Evolutionary conservation across 163 green algal genomes (phyloP).

Genomic region (Trebouxiophyceae sp.): DNA sequence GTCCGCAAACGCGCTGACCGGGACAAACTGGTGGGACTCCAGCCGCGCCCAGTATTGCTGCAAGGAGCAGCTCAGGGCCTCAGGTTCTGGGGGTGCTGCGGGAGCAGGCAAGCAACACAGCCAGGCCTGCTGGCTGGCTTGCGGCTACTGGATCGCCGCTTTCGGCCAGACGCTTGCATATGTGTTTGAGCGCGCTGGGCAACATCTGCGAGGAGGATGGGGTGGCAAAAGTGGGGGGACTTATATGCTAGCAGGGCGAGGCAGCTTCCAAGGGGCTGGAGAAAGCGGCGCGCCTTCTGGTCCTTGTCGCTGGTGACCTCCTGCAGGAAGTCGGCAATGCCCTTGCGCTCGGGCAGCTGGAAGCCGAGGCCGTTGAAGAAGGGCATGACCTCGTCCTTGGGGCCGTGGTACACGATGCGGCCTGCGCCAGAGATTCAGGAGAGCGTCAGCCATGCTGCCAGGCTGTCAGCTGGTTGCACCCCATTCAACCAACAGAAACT

Average conservation of each 20-base stretch:
- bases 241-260: too few relatives aligned
- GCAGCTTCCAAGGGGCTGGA: too few relatives aligned
- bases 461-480: too few relatives aligned
- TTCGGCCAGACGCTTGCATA: neutral
- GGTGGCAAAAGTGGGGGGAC: too few relatives aligned
- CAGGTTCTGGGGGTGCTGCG: neutral
- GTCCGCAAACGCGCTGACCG: constrained; percentile 3
- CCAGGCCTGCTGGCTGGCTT: neutral
- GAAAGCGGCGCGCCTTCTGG: constrained; percentile 7
- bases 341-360: constrained; percentile 43
- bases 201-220: neutral
- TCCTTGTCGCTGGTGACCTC: constrained; percentile 49
- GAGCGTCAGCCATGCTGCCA: too few relatives aligned
- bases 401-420: constrained; percentile 56
- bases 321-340: constrained; percentile 61
- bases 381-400: constrained; percentile 42
- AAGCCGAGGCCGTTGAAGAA: constrained; percentile 72
- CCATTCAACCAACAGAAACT: too few relatives aligned
- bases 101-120: neutral
- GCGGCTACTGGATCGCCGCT: neutral
- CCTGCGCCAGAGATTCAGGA: too few relatives aligned
- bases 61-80: neutral
- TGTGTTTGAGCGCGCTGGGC: neutral
- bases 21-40: constrained; percentile 7
- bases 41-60: constrained; percentile 12